Conservation (phyloP, 768 basidiomycete species). For the Pisolithus tinctorius region DNA sequence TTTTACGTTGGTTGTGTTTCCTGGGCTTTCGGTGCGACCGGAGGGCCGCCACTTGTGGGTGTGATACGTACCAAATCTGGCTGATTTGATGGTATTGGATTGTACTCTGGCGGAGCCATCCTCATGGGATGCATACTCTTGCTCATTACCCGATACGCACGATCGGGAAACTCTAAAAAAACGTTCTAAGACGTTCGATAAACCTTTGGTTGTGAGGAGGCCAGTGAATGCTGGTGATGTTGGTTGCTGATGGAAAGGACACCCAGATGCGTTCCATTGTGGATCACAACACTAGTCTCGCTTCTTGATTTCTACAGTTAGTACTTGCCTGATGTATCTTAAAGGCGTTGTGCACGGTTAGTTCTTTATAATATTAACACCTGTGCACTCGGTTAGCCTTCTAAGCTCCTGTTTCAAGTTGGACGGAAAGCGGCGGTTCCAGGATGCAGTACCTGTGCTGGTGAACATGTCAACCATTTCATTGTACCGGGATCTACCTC, state of each 20-base stretch:
- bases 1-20: not conserved
- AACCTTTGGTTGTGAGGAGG: no score
- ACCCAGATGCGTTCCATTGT: no score
- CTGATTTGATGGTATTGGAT: conserved; percentile 2
- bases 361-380: no score
- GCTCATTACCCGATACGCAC: not conserved
- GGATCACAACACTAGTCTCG: not conserved
- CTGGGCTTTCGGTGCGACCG: not conserved
- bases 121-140: conserved; percentile 2
- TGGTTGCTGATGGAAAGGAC: no score
- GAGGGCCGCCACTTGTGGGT: conserved; percentile 3
- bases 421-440: not conserved
- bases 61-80: conserved; percentile 1
- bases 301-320: not conserved
- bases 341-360: no score
- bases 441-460: not conserved
- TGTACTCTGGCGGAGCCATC: conserved; percentile 3
- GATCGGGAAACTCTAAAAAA: conserved; percentile 3
- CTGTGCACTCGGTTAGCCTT: not conserved
- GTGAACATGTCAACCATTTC: not conserved
- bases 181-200: not conserved
- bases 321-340: no score
- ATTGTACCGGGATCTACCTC: no score
- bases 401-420: not conserved
- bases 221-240: no score